Percentiles rank a stretch among this genome's conserved stretches.
Evolutionary conservation across 2,329 filamentous ascomycete genomes (phyloP).

Genomic region (Curvularia spicifera): DNA sequence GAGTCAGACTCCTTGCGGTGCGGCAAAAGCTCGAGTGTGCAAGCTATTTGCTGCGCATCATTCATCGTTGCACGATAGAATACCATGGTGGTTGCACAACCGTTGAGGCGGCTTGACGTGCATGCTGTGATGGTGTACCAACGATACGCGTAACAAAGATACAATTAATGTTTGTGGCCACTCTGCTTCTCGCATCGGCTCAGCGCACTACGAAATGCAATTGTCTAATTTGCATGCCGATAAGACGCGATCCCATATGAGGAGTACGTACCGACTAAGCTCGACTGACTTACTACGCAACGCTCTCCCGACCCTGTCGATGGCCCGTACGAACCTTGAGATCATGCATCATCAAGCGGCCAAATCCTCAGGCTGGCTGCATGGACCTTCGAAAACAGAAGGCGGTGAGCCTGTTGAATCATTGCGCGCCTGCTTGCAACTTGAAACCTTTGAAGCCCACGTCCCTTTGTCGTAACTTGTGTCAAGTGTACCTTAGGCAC

Average conservation of each 20-base stretch:
- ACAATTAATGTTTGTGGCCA: constrained; percentile 18
- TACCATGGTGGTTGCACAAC: constrained; percentile 22
- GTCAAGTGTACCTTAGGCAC: constrained; percentile 13
- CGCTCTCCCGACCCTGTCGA: constrained; percentile 29
- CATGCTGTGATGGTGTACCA: constrained; percentile 7
- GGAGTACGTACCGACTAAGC: constrained; percentile 30
- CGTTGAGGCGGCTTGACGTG: constrained; percentile 13
- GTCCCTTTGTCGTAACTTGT: constrained; percentile 4
- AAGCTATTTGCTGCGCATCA: constrained; percentile 10
- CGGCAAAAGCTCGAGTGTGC: constrained; percentile 30
- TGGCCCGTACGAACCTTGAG: constrained; percentile 10
- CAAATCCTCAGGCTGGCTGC: constrained; percentile 18
- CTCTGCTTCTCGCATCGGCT: constrained; percentile 18
- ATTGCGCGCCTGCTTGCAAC: background rate
- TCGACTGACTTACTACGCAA: constrained; percentile 23
- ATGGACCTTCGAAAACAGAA: constrained; percentile 22
- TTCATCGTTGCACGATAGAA: constrained; percentile 25
- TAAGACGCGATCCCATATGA: constrained; percentile 36
- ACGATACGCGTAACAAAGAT: constrained; percentile 12
- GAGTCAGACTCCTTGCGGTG: constrained; percentile 18
- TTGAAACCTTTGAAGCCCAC: background rate
- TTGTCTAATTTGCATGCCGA: constrained; percentile 41
- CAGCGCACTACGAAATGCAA: constrained; percentile 31
- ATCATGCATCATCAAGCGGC: constrained; percentile 20
- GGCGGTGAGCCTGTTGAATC: constrained; percentile 15